Percentiles rank a stretch among this genome's conserved stretches.
phyloP scores from a whole-genome alignment of 176 grass and related monocot species.

The Ananas comosus region DNA sequence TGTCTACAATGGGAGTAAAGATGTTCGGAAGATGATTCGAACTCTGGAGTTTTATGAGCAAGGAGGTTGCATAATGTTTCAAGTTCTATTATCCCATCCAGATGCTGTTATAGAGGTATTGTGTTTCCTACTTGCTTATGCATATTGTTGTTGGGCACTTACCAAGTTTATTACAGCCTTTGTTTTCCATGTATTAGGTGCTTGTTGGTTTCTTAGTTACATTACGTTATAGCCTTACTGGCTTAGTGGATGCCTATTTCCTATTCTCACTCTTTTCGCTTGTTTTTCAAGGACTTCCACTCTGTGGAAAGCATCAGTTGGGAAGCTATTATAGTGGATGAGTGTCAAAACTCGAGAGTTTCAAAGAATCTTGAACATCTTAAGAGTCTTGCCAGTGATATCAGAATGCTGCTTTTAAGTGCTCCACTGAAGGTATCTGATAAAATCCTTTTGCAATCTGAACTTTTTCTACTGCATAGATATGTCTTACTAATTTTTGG shows the following conservation, averaged over 20 bases:
- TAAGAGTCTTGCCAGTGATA: slow-evolving; percentile 52
- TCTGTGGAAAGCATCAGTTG: slow-evolving; percentile 44
- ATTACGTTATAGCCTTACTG: not conserved
- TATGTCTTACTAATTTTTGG: slow-evolving; percentile 24
- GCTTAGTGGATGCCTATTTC: slow-evolving; percentile 10
- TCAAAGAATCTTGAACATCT: slow-evolving; percentile 60
- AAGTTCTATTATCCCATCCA: slow-evolving; percentile 75
- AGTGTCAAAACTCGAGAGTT: slow-evolving; percentile 63
- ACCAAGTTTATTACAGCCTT: not conserved
- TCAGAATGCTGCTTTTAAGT: slow-evolving; percentile 66
- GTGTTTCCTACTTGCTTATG: slow-evolving; percentile 14
- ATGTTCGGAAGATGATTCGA: slow-evolving; percentile 53
- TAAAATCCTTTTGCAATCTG: slow-evolving; percentile 3
- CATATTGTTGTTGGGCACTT: not conserved
- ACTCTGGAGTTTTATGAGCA: slow-evolving; percentile 65
- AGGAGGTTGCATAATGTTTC: slow-evolving; percentile 55
- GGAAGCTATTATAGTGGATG: slow-evolving; percentile 69
- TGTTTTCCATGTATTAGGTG: not conserved
- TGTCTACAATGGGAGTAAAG: slow-evolving; percentile 61
- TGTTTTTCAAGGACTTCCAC: slow-evolving; percentile 49
- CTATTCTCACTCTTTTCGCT: slow-evolving; percentile 9
- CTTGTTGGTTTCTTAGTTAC: slow-evolving; percentile 8
- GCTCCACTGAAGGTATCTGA: slow-evolving; percentile 49
- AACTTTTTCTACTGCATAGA: slow-evolving; percentile 6
- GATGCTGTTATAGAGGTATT: slow-evolving; percentile 72